phyloP scores from a whole-genome alignment of 331 rosid genomes.

The Rosa hybrid region DNA sequence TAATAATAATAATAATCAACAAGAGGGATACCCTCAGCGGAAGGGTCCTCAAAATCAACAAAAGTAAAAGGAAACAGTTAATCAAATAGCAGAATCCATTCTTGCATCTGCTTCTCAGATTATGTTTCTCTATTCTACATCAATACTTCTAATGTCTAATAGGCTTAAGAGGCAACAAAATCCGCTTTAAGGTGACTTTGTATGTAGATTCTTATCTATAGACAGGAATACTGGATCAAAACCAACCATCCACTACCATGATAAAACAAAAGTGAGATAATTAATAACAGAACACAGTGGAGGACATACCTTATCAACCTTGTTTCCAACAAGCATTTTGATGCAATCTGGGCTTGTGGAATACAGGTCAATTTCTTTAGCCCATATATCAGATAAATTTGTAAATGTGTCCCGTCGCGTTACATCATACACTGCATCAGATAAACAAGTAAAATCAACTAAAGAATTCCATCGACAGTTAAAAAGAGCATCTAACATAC shows the following conservation, averaged over 20 bases:
- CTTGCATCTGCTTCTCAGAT: not conserved
- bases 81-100: not conserved
- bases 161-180: not conserved
- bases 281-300: slow-evolving; percentile 2
- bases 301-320: slow-evolving; percentile 40
- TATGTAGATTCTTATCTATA: not conserved
- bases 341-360: slow-evolving; percentile 45
- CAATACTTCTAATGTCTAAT: not conserved
- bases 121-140: not conserved
- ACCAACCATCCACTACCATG: not conserved
- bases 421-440: slow-evolving; percentile 45
- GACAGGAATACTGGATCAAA: not conserved
- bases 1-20: not conserved
- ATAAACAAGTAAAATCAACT: not conserved
- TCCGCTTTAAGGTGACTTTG: not conserved
- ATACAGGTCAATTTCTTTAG: slow-evolving; percentile 53
- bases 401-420: slow-evolving; percentile 52
- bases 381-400: slow-evolving; percentile 64
- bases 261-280: not conserved
- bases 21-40: not conserved
- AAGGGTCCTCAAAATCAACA: not conserved
- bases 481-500: not conserved
- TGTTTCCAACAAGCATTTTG: slow-evolving; percentile 55
- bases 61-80: not conserved
- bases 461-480: not conserved